Percentiles rank a stretch among this genome's conserved stretches.
phyloP scores from a whole-genome alignment of 2,329 filamentous ascomycete species.

The Fusarium mundagurra region DNA sequence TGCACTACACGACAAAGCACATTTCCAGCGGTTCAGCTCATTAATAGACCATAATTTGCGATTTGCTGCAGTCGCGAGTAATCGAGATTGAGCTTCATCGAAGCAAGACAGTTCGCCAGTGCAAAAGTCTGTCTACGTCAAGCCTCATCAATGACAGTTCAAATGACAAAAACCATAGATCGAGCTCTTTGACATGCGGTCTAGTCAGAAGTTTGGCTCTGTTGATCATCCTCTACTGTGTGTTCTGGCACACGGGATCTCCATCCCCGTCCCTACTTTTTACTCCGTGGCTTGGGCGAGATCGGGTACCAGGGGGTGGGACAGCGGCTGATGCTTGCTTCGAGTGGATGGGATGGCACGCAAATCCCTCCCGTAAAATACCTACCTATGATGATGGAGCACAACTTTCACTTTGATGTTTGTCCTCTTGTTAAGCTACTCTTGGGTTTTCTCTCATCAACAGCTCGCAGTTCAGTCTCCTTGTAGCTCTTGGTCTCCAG shows the following conservation, averaged over 20 bases:
- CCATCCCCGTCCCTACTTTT: slow-evolving; percentile 40
- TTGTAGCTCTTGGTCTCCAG: slow-evolving; percentile 17
- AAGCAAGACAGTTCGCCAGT: background rate
- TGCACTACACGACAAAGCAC: background rate
- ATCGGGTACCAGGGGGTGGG: slow-evolving; percentile 42
- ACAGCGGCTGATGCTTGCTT: slow-evolving; percentile 27
- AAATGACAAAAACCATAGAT: slow-evolving; percentile 2
- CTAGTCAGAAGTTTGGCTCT: slow-evolving; percentile 13
- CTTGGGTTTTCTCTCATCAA: background rate
- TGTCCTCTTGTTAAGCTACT: background rate
- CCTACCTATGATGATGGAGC: background rate
- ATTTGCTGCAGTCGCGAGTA: slow-evolving; percentile 7
- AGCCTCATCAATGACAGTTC: background rate
- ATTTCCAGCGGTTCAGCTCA: slow-evolving; percentile 7
- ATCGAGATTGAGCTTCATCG: background rate
- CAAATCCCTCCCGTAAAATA: slow-evolving; percentile 35
- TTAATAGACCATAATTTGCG: background rate
- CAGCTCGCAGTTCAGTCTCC: background rate
- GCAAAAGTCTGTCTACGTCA: background rate
- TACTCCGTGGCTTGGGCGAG: slow-evolving; percentile 40
- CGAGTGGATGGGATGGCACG: slow-evolving; percentile 32
- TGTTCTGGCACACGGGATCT: slow-evolving; percentile 39
- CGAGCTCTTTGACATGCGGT: background rate
- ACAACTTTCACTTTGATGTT: slow-evolving; percentile 9
- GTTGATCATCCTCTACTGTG: slow-evolving; percentile 35